A percentile compares a stretch with the other conserved stretches of the same genome.
These are phyloP conservation scores for Pterocarpus santalinus DNA, from an alignment of 306 rosid species.

Conservation along the genomic window DNA sequence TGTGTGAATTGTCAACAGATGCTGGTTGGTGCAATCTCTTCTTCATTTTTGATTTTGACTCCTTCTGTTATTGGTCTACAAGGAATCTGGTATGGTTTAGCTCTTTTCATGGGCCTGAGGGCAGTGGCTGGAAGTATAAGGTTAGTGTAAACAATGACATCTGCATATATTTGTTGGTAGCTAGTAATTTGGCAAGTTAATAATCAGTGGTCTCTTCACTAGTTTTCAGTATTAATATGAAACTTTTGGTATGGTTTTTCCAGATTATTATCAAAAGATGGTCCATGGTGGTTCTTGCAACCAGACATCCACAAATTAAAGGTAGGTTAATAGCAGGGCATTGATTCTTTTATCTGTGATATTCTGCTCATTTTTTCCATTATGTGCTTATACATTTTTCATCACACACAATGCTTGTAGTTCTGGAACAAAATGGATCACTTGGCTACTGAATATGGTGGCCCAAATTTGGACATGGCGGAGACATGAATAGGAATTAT, in stretches of 20 bases:
- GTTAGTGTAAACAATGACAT: not conserved
- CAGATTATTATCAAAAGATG: constrained; percentile 29
- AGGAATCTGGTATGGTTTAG: constrained; percentile 38
- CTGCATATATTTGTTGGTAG: not conserved
- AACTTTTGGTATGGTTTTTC: not conserved
- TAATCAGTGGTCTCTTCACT: not conserved
- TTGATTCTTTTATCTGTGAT: not conserved
- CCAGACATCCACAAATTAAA: constrained; percentile 6
- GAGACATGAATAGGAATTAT: not conserved
- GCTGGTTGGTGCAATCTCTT: constrained; percentile 30
- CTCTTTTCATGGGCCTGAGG: constrained; percentile 39
- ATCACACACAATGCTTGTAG: not conserved
- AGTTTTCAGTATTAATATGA: not conserved
- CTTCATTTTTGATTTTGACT: constrained; percentile 14
- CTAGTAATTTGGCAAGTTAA: not conserved
- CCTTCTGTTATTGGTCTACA: constrained; percentile 26
- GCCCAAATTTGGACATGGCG: not conserved
- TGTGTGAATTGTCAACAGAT: constrained; percentile 21
- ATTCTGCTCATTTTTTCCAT: not conserved
- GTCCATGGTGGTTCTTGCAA: constrained; percentile 41
- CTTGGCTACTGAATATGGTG: constrained; percentile 11
- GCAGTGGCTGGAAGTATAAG: constrained; percentile 30
- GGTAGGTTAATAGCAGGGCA: not conserved
- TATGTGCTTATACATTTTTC: not conserved
- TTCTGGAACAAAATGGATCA: constrained; percentile 18